Evolutionary conservation across 805 yeast genomes (phyloP).

Genomic region (Starmerella potacharoeniae): DNA sequence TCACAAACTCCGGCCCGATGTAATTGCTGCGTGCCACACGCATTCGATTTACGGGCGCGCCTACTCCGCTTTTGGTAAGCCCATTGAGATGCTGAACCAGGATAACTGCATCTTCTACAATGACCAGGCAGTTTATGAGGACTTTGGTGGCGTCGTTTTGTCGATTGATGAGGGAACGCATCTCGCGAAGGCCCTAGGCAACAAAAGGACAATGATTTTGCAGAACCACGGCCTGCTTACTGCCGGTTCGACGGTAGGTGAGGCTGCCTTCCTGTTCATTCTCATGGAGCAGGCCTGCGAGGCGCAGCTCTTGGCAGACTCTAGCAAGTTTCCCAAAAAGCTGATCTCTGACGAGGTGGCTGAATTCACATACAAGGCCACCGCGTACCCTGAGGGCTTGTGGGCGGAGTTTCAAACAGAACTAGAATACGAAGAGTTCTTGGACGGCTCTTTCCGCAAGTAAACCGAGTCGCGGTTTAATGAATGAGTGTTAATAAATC

Average conservation of each 20-base stretch:
- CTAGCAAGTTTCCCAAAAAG: conserved; percentile 37
- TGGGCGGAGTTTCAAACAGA: conserved; percentile 46
- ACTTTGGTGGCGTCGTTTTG: conserved; percentile 72
- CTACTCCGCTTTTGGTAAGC: conserved; percentile 51
- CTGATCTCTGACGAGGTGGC: conserved; percentile 53
- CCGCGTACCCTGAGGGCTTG: conserved; percentile 54
- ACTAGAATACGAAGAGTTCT: conserved; percentile 15
- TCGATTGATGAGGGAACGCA: conserved; percentile 51
- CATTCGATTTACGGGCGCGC: conserved; percentile 58
- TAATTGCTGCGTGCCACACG: conserved; percentile 61
- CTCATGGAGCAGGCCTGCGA: conserved; percentile 55
- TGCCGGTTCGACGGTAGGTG: conserved; percentile 59
- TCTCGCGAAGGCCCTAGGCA: conserved; percentile 51
- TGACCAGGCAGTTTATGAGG: conserved; percentile 50
- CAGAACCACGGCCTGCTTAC: conserved; percentile 67
- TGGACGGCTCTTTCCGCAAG: conserved; percentile 16
- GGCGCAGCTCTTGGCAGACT: conserved; percentile 53
- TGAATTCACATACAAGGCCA: conserved; percentile 47
- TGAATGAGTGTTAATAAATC: too few species aligned
- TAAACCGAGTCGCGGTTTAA: neutral
- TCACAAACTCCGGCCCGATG: conserved; percentile 59
- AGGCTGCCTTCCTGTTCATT: conserved; percentile 57
- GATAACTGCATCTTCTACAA: conserved; percentile 61
- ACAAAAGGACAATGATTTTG: conserved; percentile 44
- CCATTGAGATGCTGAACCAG: conserved; percentile 69